phyloP scores from a whole-genome alignment of 345 rosid genomes.

The Nephelium lappaceum region DNA sequence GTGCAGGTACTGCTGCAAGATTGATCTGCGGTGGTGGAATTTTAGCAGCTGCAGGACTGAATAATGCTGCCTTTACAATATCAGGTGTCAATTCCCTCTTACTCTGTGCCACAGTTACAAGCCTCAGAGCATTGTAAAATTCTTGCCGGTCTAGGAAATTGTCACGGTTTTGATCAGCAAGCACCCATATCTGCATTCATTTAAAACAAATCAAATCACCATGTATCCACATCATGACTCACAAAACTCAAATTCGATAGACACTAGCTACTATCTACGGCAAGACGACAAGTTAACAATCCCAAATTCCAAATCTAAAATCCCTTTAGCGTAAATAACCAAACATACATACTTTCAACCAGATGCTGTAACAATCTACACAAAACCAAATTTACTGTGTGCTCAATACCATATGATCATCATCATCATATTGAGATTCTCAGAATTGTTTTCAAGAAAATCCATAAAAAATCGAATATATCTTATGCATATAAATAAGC shows the following conservation, averaged over 20 bases:
- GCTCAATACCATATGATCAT: neutral
- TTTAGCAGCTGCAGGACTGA: conserved; percentile 95
- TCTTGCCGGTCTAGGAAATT: conserved; percentile 88
- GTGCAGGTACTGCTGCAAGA: conserved; percentile 56
- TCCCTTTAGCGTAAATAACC: neutral
- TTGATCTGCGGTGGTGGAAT: conserved; percentile 93
- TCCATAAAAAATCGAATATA: neutral
- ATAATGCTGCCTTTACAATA: conserved; percentile 89
- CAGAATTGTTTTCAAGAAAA: neutral
- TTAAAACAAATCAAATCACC: conserved; percentile 22
- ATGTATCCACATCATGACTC: neutral
- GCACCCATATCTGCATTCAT: conserved; percentile 76
- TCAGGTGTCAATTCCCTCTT: conserved; percentile 92
- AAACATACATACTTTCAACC: neutral
- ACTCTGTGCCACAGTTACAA: conserved; percentile 97
- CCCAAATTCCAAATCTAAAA: neutral
- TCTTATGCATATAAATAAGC: neutral
- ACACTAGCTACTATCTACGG: neutral
- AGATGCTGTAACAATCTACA: neutral
- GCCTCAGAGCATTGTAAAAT: conserved; percentile 85
- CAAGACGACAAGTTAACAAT: neutral
- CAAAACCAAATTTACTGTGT: neutral
- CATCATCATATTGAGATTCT: neutral
- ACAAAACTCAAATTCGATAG: neutral
- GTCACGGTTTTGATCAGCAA: conserved; percentile 72